Evolutionary conservation across 2,329 filamentous ascomycete species (phyloP).

Genomic region (Atkinsonella texensis): DNA sequence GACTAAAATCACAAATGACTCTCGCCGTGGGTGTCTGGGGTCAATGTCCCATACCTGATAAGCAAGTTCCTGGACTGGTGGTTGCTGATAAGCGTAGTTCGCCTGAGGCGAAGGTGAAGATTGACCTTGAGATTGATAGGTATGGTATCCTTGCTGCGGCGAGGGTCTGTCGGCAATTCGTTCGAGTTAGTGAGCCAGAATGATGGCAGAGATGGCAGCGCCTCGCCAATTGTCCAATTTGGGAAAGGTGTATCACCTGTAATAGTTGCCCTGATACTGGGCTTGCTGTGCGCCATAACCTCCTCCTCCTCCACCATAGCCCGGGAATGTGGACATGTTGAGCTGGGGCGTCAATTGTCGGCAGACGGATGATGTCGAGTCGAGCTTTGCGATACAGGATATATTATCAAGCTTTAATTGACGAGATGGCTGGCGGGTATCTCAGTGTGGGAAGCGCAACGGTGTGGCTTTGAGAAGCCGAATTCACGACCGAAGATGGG

Average conservation of each 20-base stretch:
- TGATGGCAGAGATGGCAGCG: not conserved
- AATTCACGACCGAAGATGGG: not conserved
- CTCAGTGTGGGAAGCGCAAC: not conserved
- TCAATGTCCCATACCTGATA: slow-evolving; percentile 16
- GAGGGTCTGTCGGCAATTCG: slow-evolving; percentile 3
- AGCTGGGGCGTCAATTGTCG: slow-evolving; percentile 1
- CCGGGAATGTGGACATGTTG: slow-evolving; percentile 52
- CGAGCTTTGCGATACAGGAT: not conserved
- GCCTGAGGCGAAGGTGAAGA: slow-evolving; percentile 39
- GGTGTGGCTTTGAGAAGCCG: not conserved
- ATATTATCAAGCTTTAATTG: not conserved
- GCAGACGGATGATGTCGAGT: not conserved
- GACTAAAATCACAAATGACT: not conserved
- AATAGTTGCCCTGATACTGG: slow-evolving; percentile 26
- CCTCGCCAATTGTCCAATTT: too few species aligned
- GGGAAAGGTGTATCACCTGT: slow-evolving; percentile 6
- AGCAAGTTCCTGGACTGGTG: slow-evolving; percentile 30
- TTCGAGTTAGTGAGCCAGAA: not conserved
- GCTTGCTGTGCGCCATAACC: slow-evolving; percentile 27
- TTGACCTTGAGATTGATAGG: slow-evolving; percentile 33
- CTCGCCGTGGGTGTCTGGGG: slow-evolving; percentile 17
- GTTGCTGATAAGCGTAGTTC: slow-evolving; percentile 32
- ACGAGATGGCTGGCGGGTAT: not conserved
- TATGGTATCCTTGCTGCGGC: slow-evolving; percentile 12
- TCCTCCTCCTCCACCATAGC: slow-evolving; percentile 33